Evolutionary conservation across 768 basidiomycete species (phyloP), one percentile per base, ranked within the genome.

Genomic region (Tylopilus intermedius): DNA sequence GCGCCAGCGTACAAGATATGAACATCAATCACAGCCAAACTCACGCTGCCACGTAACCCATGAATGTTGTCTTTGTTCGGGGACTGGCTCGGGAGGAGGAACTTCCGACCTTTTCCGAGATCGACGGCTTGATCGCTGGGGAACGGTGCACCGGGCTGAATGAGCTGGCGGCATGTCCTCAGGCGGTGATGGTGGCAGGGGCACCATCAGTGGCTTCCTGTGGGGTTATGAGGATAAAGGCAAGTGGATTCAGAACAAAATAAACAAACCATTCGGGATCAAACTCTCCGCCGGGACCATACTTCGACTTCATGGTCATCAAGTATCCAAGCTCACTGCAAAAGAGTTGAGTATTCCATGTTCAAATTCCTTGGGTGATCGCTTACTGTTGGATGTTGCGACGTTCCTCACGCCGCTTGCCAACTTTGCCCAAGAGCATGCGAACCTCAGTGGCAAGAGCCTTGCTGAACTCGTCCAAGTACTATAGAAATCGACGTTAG

Each of bases 381-480:
- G 79, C 88, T 45, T 71, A 92, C 90, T 86, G 81, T 73, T 90
- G 86, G 22, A 91, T 74, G 22, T 77, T 79, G 40, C 90, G 81
- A 10, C 30, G 61, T 62, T 92, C 86, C 68, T 90, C 86, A 4
- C 88, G 81, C 43, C 92, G 73, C 59, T 85, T 88, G 38, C 90
- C 88, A 38, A 92, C 90, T 72, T 93, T 90, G 33, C 78, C 80
- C 9, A 93, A 78, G 13, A 93, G 75, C 78, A 89, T 85, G 29
- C 88, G 82, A 9, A 93, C 90, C 72, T 93, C 90, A 13, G 79
- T 76, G 3, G 90, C 88, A 43, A 93, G 71, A 1, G 90, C 85
- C 66, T 83, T 87, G 67, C 88, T 91, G 71, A 93, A 93, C 51
- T 93, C 88, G 55, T 93, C 86, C 13, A 93, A 77, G 65, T 93